Evolutionary conservation across 2,329 filamentous ascomycete genomes (phyloP).

Genomic region (Drechmeria coniospora): DNA sequence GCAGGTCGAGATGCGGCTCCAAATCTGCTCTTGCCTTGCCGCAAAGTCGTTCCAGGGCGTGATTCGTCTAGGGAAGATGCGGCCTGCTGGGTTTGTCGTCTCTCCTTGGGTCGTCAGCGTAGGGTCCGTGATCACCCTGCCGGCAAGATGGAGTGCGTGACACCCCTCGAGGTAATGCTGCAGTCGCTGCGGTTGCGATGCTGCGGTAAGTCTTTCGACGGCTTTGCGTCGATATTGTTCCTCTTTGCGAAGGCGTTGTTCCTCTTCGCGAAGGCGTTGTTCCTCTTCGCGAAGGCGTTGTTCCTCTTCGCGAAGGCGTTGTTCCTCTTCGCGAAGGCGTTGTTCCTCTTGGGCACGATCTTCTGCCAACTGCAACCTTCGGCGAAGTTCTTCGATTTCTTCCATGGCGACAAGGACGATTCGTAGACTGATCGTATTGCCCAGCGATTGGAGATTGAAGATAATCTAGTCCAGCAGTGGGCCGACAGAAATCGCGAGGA

Average conservation of each 20-base stretch:
- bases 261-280: slow-evolving; percentile 10
- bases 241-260: slow-evolving; percentile 5
- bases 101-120: slow-evolving; percentile 18
- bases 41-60: slow-evolving; percentile 19
- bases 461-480: no score
- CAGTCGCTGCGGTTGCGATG: slow-evolving; percentile 10
- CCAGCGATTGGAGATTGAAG: no score
- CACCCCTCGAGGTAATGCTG: slow-evolving; percentile 16
- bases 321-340: not conserved
- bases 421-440: no score
- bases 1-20: not conserved
- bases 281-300: slow-evolving; percentile 5
- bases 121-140: slow-evolving; percentile 15
- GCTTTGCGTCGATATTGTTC: slow-evolving; percentile 8
- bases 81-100: slow-evolving; percentile 16
- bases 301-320: slow-evolving; percentile 1
- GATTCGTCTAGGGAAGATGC: slow-evolving; percentile 19
- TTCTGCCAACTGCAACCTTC: no score
- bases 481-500: no score
- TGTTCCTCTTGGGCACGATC: not conserved
- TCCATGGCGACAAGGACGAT: no score
- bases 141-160: slow-evolving; percentile 15
- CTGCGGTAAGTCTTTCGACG: slow-evolving; percentile 10
- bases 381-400: no score
- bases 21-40: slow-evolving; percentile 4